phyloP scores from a whole-genome alignment of 768 basidiomycete species.

The Trametes villosa region DNA sequence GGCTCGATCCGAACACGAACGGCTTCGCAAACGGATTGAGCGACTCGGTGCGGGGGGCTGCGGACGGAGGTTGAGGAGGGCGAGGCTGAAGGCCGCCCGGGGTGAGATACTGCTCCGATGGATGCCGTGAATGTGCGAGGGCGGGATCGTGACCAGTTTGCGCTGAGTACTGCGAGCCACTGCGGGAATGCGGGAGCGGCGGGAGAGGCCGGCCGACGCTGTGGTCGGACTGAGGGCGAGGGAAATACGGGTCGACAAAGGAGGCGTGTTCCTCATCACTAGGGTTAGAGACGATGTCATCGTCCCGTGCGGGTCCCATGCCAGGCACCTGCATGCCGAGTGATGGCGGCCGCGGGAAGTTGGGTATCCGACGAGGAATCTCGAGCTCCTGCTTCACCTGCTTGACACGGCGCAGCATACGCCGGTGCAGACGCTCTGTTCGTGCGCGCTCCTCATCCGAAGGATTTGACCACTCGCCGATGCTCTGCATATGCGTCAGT shows the following conservation, averaged over 20 bases:
- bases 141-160: conserved; percentile 55
- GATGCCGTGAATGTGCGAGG: conserved; percentile 62
- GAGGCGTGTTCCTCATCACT: conserved; percentile 66
- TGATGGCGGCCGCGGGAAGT: conserved; percentile 79
- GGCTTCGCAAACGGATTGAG: conserved; percentile 85
- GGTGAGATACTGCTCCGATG: conserved; percentile 46
- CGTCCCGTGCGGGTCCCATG: conserved; percentile 35
- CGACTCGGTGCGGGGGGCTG: conserved; percentile 32
- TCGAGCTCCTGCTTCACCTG: conserved; percentile 50
- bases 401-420: conserved; percentile 54
- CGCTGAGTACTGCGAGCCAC: conserved; percentile 61
- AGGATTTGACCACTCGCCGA: conserved; percentile 90
- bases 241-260: conserved; percentile 20
- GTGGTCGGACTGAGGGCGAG: conserved; percentile 49
- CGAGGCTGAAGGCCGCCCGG: conserved; percentile 31
- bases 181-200: conserved; percentile 67
- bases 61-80: conserved; percentile 14
- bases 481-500: conserved; percentile 55
- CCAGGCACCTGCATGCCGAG: conserved; percentile 38
- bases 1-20: conserved; percentile 70
- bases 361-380: conserved; percentile 70
- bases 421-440: conserved; percentile 64
- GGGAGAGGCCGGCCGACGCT: conserved; percentile 56
- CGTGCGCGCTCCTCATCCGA: conserved; percentile 88
- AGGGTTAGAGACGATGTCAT: conserved; percentile 84